Percentiles rank a stretch among this genome's conserved stretches.
These are phyloP conservation scores for Heimioporus sp. DNA, from an alignment of 768 basidiomycete genomes.

Conservation along the genomic window DNA sequence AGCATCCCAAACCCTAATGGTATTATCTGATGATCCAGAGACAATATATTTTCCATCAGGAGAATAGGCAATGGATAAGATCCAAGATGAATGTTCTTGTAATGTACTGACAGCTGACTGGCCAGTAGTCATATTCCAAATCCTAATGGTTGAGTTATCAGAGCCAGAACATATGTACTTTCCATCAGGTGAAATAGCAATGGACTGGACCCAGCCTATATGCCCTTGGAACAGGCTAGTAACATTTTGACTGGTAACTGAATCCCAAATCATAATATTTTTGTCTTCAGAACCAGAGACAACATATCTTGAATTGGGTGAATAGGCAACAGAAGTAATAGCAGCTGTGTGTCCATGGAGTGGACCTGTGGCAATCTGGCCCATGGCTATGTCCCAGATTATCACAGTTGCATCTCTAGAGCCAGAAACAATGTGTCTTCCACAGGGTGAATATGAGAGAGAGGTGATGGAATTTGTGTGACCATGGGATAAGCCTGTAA, in stretches of 20 bases:
- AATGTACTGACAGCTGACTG: no score
- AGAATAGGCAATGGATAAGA: no score
- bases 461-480: no score
- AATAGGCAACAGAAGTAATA: background rate
- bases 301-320: background rate
- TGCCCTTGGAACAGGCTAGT: background rate
- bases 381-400: background rate
- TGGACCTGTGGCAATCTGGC: background rate
- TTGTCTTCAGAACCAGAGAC: background rate
- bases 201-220: background rate
- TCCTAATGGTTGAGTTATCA: background rate
- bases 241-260: background rate
- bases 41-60: no score
- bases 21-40: no score
- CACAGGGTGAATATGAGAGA: no score
- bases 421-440: no score
- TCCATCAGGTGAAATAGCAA: background rate
- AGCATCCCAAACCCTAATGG: no score
- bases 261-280: background rate
- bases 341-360: background rate
- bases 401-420: background rate
- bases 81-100: no score
- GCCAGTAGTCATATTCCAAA: background rate
- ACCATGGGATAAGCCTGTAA: no score
- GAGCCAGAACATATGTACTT: background rate